Percentiles rank a stretch among this genome's conserved stretches.
Conservation (phyloP, 2,329 filamentous ascomycete genomes). For the Tricladium varicosporioides region DNA sequence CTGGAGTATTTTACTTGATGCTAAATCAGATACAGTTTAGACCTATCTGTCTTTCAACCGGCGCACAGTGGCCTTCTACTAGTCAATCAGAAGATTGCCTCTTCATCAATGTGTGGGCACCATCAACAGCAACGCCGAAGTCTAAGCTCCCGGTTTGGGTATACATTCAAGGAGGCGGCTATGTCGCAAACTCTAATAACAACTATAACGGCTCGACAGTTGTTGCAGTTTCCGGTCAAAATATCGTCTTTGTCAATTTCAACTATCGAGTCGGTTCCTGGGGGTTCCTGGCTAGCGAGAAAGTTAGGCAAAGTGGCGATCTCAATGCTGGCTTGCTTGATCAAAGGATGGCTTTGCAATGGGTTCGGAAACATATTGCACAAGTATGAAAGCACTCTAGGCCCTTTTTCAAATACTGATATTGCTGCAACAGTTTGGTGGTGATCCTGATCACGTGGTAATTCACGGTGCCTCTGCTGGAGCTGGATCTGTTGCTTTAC, state of each 20-base stretch:
- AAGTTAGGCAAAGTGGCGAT: conserved; percentile 52
- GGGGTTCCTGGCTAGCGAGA: conserved; percentile 60
- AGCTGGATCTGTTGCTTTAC: conserved; percentile 43
- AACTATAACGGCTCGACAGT: conserved; percentile 51
- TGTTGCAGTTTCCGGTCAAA: conserved; percentile 42
- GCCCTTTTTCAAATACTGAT: not conserved
- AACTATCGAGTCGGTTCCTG: conserved; percentile 62
- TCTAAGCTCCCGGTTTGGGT: conserved; percentile 53
- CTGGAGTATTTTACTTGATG: not conserved
- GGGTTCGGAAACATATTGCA: conserved; percentile 59
- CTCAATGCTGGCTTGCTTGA: conserved; percentile 65
- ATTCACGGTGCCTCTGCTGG: conserved; percentile 48
- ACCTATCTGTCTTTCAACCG: conserved; percentile 44
- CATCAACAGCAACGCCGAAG: conserved; percentile 37
- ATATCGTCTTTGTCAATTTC: conserved; percentile 57
- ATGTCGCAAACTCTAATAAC: conserved; percentile 46
- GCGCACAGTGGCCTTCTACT: conserved; percentile 26
- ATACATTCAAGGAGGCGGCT: conserved; percentile 51
- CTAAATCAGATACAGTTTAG: conserved; percentile 38
- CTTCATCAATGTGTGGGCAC: conserved; percentile 45
- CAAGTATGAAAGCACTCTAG: conserved; percentile 34
- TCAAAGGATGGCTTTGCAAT: conserved; percentile 57
- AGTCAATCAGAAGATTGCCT: conserved; percentile 42
- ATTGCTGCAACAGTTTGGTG: conserved; percentile 37
- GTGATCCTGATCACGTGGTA: conserved; percentile 44